Percentiles rank a stretch among this genome's conserved stretches.
Conservation (phyloP, 176 grass and related monocot genomes). For the Carex scoparia region DNA sequence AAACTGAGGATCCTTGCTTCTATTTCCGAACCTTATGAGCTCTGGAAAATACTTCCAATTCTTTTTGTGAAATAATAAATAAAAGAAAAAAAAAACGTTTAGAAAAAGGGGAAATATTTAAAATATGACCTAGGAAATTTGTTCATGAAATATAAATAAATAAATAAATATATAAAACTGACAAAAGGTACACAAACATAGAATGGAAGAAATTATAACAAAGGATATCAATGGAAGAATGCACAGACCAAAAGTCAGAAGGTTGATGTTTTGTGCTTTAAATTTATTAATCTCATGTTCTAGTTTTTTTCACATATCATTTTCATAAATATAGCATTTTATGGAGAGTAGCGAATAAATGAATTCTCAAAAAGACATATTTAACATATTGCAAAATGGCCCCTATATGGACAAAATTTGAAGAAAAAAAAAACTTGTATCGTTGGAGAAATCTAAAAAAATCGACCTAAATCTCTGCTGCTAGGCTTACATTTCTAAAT, state of each 20-base stretch:
- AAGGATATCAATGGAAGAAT: not conserved
- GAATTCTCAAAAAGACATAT: too few relatives aligned
- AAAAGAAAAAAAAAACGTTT: not conserved
- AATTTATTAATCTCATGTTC: not conserved
- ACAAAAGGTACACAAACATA: not conserved
- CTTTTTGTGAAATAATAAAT: constrained; percentile 30
- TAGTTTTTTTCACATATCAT: not conserved
- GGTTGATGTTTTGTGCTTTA: not conserved
- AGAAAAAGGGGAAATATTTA: not conserved
- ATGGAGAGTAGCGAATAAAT: too few relatives aligned
- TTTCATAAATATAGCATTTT: not conserved
- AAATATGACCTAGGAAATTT: not conserved
- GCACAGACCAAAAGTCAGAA: not conserved
- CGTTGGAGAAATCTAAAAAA: too few relatives aligned
- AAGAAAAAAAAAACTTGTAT: too few relatives aligned
- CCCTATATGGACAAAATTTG: too few relatives aligned
- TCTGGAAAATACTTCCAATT: constrained; percentile 35
- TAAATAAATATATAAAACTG: not conserved
- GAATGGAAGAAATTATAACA: not conserved
- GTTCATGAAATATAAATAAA: not conserved
- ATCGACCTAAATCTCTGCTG: too few relatives aligned
- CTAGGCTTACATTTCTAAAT: too few relatives aligned
- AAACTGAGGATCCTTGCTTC: constrained; percentile 44
- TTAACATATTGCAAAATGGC: too few relatives aligned
- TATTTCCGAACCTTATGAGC: constrained; percentile 49